phyloP scores from a whole-genome alignment of 305 asterid genomes.

The Rubia tinctorum region DNA sequence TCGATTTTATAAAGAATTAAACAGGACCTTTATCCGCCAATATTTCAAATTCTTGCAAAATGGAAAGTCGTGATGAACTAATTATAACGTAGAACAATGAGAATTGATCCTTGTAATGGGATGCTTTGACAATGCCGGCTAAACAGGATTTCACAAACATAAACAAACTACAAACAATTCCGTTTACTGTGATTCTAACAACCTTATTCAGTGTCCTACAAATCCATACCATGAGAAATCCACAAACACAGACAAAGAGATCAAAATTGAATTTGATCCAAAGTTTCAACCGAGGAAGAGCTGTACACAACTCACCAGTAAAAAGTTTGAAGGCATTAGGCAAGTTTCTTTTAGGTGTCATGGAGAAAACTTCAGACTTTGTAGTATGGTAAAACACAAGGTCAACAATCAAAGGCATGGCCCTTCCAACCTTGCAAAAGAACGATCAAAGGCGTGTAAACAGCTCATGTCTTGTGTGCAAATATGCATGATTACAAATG shows the following conservation, averaged over 20 bases:
- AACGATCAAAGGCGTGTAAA: background rate
- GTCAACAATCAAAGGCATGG: constrained; percentile 47
- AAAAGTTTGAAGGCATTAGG: constrained; percentile 47
- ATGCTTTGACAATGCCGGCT: background rate
- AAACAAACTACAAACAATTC: background rate
- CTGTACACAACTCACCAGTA: constrained; percentile 33
- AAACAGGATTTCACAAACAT: background rate
- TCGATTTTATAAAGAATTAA: background rate
- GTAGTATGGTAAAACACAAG: constrained; percentile 43
- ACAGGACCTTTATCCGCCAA: background rate
- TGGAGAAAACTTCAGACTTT: constrained; percentile 44
- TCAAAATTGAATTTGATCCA: background rate
- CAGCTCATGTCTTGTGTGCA: background rate
- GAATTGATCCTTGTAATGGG: background rate
- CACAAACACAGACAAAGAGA: background rate
- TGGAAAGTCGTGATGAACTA: background rate
- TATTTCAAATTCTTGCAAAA: background rate
- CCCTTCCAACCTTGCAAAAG: constrained; percentile 38
- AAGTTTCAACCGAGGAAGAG: background rate
- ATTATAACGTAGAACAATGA: background rate
- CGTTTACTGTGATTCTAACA: too few relatives aligned
- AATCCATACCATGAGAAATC: too few relatives aligned
- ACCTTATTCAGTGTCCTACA: too few relatives aligned
- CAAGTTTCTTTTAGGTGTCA: constrained; percentile 30
- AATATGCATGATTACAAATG: background rate